Evolutionary conservation across 441 rosid genomes (phyloP).

Genomic region (Syzygium syzygioides): DNA sequence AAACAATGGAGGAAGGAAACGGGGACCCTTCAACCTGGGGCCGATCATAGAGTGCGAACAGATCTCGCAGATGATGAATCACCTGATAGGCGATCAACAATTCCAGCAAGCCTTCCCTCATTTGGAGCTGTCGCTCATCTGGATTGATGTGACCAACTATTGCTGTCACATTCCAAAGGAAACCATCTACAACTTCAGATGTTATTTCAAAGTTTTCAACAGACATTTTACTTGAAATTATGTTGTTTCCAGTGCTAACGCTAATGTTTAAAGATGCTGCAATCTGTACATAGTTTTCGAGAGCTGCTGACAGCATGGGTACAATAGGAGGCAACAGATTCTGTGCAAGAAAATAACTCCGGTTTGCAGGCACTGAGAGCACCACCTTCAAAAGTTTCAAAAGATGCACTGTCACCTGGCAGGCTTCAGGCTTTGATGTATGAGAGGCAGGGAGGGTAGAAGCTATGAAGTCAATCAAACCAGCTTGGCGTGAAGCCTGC

Average conservation of each 20-base stretch:
- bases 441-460: conserved; percentile 82
- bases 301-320: conserved; percentile 67
- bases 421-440: conserved; percentile 77
- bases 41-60: conserved; percentile 78
- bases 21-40: conserved; percentile 85
- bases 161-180: conserved; percentile 49
- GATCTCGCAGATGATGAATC: conserved; percentile 64
- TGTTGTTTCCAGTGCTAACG: conserved; percentile 20
- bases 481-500: conserved; percentile 80
- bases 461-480: conserved; percentile 76
- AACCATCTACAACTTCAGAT: conserved; percentile 66
- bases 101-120: conserved; percentile 74
- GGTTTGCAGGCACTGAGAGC: conserved; percentile 48
- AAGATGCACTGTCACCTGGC: conserved; percentile 67
- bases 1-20: conserved; percentile 67
- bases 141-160: conserved; percentile 53
- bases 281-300: conserved; percentile 73
- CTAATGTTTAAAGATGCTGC: conserved; percentile 59
- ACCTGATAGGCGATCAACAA: conserved; percentile 68
- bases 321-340: conserved; percentile 75
- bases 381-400: conserved; percentile 64
- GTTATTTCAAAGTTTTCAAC: conserved; percentile 55
- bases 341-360: conserved; percentile 68
- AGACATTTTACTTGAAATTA: conserved; percentile 45
- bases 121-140: conserved; percentile 55